Evolutionary conservation across 2,329 filamentous ascomycete species (phyloP).

Genomic region (Beauveria pseudobassiana): DNA sequence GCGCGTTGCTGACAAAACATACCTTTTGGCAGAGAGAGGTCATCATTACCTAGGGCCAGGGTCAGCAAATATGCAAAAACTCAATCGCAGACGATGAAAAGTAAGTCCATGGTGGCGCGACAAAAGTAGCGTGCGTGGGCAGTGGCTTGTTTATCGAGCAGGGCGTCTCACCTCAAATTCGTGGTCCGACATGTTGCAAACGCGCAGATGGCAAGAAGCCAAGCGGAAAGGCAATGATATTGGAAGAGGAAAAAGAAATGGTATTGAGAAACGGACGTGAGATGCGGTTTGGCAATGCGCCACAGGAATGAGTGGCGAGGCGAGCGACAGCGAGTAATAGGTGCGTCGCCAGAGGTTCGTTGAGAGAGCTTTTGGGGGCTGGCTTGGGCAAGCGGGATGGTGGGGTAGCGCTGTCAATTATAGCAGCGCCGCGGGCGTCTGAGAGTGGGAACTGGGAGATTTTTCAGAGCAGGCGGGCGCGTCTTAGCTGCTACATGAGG

Average conservation of each 20-base stretch:
- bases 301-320: background rate
- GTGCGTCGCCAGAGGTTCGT: background rate
- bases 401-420: constrained; percentile 3
- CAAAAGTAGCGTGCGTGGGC: background rate
- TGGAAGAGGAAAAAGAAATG: background rate
- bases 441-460: too few relatives aligned
- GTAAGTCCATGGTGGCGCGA: background rate
- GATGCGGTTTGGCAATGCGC: background rate
- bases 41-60: constrained; percentile 46
- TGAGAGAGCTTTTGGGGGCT: constrained; percentile 4
- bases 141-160: background rate
- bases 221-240: background rate
- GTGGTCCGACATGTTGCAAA: constrained; percentile 52
- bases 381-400: constrained; percentile 5
- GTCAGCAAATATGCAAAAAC: constrained; percentile 24
- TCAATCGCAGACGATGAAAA: constrained; percentile 10
- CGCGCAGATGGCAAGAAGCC: background rate
- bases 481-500: too few relatives aligned
- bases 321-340: background rate
- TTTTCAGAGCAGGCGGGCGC: too few relatives aligned
- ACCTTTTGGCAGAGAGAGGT: constrained; percentile 59
- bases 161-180: constrained; percentile 51
- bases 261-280: background rate
- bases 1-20: constrained; percentile 18
- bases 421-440: too few relatives aligned